Conservation (phyloP, 306 rosid genomes). For the Malus asiatica region DNA sequence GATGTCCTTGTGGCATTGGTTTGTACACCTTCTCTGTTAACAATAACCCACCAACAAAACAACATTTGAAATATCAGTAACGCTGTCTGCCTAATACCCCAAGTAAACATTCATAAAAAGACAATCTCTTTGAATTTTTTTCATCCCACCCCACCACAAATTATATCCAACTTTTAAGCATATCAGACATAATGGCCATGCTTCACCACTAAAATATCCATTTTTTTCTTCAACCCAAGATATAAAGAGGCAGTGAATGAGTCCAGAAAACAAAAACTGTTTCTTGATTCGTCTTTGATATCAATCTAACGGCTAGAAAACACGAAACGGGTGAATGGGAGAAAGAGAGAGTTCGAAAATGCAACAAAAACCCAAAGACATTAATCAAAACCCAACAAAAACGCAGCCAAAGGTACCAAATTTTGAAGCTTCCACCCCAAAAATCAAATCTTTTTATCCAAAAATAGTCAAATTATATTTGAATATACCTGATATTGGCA, state of each 20-base stretch:
- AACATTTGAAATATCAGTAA: background rate
- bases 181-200: background rate
- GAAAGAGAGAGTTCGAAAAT: no score
- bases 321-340: background rate
- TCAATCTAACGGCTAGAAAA: background rate
- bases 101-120: background rate
- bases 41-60: background rate
- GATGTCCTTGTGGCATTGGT: conserved; percentile 32
- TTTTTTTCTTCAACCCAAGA: background rate
- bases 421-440: background rate
- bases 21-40: conserved; percentile 61
- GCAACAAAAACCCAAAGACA: background rate
- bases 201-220: background rate
- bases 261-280: no score
- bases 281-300: no score
- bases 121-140: background rate
- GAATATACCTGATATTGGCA: conserved; percentile 63
- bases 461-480: background rate
- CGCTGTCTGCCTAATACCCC: background rate
- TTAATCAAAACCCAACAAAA: background rate
- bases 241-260: no score
- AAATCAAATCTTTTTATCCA: background rate
- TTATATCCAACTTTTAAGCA: background rate
- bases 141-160: background rate
- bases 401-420: background rate